Base-by-base conservation (phyloP, 768 basidiomycete genomes). In the Tulasnella sp. region DNA sequence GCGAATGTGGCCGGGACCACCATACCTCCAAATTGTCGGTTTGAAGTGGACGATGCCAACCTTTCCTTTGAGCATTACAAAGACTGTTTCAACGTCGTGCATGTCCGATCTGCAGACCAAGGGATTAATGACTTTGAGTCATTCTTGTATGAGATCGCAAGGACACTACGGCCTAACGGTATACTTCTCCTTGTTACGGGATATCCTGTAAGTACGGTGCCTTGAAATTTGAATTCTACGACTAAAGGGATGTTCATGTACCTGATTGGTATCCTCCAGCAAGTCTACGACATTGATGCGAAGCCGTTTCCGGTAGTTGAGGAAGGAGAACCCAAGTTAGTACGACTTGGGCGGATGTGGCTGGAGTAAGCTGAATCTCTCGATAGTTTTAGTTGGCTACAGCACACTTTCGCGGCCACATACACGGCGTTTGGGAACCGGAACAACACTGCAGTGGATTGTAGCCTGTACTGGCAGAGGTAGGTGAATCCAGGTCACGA, bases 91-190 rank as follows among this genome's bases (percentile, higher is more conserved):
- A 76, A 80, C n/a, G 42, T 81, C 12, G 81, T 81, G 5, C 81
- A 81, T 40, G 80, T 73, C 24, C 79, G 81, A 46, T 77, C 79
- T 62, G 76, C 76, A 18, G 73, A 77, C 21, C 74, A 52, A 21
- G 81, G 81, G 6, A 80, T 81, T 21, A 52, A 44, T 38, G 56
- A 71, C 48, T 62, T 80, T 34, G 46, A 78, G 40, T 71, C 58
- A 21, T 81, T 81, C 74, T 31, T 81, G 2, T 80, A 80, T 38
- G 80, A 81, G 24, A 58, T 80, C 5, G 79, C 79, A 36, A 46
- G 77, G 46, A 78, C 79, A 1, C 71, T 81, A 2, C 48, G 77
- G 39, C 81, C 81, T 10, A 72, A 73, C 19, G 81, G 81, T 3
- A 68, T 81, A 10, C 44, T 81, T 24, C 36, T 81, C 18, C 48